Percentiles rank a stretch among this genome's conserved stretches.
These are phyloP conservation scores for Moringa oleifera DNA, from an alignment of 345 rosid genomes.

Conservation along the genomic window DNA sequence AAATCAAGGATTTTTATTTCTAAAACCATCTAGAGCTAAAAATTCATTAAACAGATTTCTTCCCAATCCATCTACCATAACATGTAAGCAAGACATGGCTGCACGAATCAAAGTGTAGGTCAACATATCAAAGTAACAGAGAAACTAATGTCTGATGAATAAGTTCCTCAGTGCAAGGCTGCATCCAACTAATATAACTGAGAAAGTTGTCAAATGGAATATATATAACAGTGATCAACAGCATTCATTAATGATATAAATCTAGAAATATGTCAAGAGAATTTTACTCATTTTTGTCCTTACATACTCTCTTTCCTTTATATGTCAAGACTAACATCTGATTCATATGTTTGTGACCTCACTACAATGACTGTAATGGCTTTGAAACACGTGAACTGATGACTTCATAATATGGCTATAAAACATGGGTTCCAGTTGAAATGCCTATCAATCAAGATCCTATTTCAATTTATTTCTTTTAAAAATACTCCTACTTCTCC, in stretches of 20 bases:
- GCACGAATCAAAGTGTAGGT: too few relatives aligned
- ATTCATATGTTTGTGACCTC: background rate
- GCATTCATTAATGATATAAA: too few relatives aligned
- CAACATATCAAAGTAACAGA: too few relatives aligned
- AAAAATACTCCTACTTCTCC: background rate
- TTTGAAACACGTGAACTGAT: background rate
- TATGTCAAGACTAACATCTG: background rate
- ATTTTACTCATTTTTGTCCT: background rate
- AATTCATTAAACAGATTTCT: background rate
- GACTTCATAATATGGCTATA: too few relatives aligned
- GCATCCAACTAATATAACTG: background rate
- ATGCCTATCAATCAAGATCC: background rate
- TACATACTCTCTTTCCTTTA: background rate
- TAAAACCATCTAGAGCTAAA: slow-evolving; percentile 2
- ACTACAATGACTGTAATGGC: background rate
- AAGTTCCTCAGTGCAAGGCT: background rate
- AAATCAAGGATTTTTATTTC: background rate
- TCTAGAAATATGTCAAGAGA: too few relatives aligned
- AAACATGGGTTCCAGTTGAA: background rate
- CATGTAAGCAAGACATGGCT: background rate
- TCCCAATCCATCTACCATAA: background rate
- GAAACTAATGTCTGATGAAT: background rate
- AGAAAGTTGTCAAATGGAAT: too few relatives aligned
- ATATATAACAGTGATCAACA: background rate
- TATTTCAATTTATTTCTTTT: too few relatives aligned